A percentile compares a stretch with the other conserved stretches of the same genome.
Conservation (phyloP, 768 basidiomycete species). For the Kwoniella botswanensis region DNA sequence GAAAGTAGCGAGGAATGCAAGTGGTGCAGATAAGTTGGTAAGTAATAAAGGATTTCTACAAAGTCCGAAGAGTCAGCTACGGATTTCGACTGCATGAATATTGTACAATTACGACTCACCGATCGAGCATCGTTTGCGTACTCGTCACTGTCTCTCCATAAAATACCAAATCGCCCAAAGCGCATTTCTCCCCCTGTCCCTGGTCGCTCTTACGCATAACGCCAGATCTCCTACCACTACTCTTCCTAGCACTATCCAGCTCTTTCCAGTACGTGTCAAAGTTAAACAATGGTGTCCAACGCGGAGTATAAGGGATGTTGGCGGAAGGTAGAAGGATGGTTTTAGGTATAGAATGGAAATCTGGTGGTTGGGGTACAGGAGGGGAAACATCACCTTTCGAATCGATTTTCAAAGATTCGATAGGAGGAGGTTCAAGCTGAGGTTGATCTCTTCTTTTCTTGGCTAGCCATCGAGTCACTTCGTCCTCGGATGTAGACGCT, state of each 20-base stretch:
- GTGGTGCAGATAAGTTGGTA: conserved; percentile 70
- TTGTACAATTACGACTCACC: conserved; percentile 63
- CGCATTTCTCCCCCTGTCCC: conserved; percentile 48
- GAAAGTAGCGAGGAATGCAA: conserved; percentile 82
- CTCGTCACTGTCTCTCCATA: conserved; percentile 91
- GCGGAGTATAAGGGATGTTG: conserved; percentile 37
- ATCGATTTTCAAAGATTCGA: conserved; percentile 31
- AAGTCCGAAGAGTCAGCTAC: background rate
- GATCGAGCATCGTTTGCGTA: conserved; percentile 92
- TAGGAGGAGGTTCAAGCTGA: conserved; percentile 15
- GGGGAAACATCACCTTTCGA: conserved; percentile 14
- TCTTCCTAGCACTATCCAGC: conserved; percentile 57
- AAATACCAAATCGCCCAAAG: conserved; percentile 75
- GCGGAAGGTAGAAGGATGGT: conserved; percentile 47
- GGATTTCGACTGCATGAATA: background rate
- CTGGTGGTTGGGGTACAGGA: conserved; percentile 63
- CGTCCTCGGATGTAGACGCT: conserved; percentile 2
- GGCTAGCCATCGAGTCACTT: conserved; percentile 28
- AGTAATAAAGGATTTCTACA: conserved; percentile 77
- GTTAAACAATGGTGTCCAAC: conserved; percentile 77
- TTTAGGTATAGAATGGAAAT: conserved; percentile 56
- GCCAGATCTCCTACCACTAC: conserved; percentile 34
- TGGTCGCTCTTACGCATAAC: conserved; percentile 25
- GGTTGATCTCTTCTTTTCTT: conserved; percentile 27
- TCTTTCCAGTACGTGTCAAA: conserved; percentile 67